Conservation (phyloP, 2,329 filamentous ascomycete species). For the Thielaviopsis ethacetica region DNA sequence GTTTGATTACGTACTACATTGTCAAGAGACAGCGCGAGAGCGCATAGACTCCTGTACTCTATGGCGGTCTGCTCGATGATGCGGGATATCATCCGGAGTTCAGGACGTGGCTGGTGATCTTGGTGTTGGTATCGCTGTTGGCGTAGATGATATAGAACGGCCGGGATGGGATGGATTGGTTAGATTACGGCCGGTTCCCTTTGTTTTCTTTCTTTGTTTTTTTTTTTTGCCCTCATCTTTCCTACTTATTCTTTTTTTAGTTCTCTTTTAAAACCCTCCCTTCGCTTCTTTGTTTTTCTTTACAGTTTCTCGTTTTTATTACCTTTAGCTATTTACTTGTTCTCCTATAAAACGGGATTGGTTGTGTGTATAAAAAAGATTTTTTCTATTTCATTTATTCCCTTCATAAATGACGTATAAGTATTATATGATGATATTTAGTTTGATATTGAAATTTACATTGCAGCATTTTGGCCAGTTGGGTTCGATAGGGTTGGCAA, state of each 20-base stretch:
- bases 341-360: background rate
- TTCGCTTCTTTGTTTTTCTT: background rate
- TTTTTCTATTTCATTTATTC: no score
- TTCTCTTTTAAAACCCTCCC: background rate
- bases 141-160: no score
- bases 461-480: no score
- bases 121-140: no score
- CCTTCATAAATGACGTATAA: no score
- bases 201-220: background rate
- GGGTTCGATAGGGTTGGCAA: background rate
- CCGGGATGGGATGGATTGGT: no score
- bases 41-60: background rate
- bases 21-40: slow-evolving; percentile 49
- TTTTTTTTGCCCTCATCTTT: background rate
- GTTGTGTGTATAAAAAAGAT: no score
- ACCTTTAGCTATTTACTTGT: background rate
- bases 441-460: no score
- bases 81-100: no score
- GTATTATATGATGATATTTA: no score
- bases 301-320: background rate
- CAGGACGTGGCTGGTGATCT: no score
- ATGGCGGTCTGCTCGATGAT: background rate
- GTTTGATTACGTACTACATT: slow-evolving; percentile 66
- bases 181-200: background rate
- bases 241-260: no score